Percentiles rank a stretch among this genome's conserved stretches.
These are phyloP conservation scores for Alternaria sp. DNA, from an alignment of 2,329 filamentous ascomycete species.

Conservation along the genomic window DNA sequence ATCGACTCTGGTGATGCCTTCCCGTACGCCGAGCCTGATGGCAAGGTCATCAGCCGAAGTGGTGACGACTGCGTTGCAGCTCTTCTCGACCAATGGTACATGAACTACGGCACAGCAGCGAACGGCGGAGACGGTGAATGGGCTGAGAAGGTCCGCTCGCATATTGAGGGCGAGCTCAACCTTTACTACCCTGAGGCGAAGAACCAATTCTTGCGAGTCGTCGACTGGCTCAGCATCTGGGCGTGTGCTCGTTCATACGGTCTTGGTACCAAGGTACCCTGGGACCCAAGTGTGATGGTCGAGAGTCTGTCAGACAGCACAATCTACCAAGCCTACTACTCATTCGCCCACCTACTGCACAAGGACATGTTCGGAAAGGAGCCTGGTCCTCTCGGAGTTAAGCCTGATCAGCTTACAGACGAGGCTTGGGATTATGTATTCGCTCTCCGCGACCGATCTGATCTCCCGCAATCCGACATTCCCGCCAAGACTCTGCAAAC, in stretches of 20 bases:
- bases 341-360: slow-evolving; percentile 72
- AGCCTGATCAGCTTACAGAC: slow-evolving; percentile 87
- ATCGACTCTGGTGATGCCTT: slow-evolving; percentile 83
- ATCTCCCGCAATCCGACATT: slow-evolving; percentile 75
- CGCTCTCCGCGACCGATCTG: slow-evolving; percentile 75
- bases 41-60: slow-evolving; percentile 84
- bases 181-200: slow-evolving; percentile 72
- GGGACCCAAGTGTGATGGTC: slow-evolving; percentile 90
- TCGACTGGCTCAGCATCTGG: slow-evolving; percentile 88
- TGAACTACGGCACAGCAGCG: slow-evolving; percentile 80
- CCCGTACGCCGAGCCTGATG: slow-evolving; percentile 91
- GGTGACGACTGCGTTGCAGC: slow-evolving; percentile 94
- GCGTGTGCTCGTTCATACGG: slow-evolving; percentile 92
- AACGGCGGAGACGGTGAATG: slow-evolving; percentile 77
- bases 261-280: slow-evolving; percentile 91
- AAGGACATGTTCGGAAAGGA: slow-evolving; percentile 83
- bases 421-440: slow-evolving; percentile 98
- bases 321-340: slow-evolving; percentile 83
- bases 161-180: slow-evolving; percentile 70
- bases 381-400: slow-evolving; percentile 59
- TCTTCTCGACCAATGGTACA: slow-evolving; percentile 95
- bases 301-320: slow-evolving; percentile 93
- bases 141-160: slow-evolving; percentile 70
- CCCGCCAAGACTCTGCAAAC: slow-evolving; percentile 75
- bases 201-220: slow-evolving; percentile 77